Base-by-base conservation (phyloP, 1,284 basidiomycete species). In the Schizopora paradoxa region DNA sequence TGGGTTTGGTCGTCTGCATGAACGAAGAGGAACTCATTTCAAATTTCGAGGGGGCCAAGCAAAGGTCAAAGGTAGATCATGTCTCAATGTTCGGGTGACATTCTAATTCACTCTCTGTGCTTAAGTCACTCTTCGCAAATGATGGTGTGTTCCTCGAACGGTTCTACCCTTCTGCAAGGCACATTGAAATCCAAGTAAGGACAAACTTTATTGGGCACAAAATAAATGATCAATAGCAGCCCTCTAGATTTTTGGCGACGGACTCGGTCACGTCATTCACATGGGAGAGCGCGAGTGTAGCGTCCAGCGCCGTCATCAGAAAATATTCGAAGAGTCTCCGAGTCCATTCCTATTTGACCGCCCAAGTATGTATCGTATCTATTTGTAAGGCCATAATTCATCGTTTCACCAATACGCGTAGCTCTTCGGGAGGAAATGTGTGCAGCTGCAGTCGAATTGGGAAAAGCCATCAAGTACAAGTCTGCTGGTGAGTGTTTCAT, bases 241-340 rank as follows among this genome's bases (percentile, higher is more conserved):
- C 4, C 23, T 35, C 4, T 36, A 79, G 72, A 70, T 86, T 0
- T 83, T 86, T 52, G 84, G 82, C 11, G 74, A 86, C 57, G 81
- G 80, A 0, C 40, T 59, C 0, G 76, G 76, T 4, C 66, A 76
- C 43, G 76, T 74, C 2, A 66, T 84, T 10, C 79, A 83, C 57
- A 74, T 85, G 66, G 77, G 80, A 26, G 83, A 86, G 56, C 68
- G 85, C 7, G 85, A 88, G 58, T 84, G 82, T 54, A 80, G 76
- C 34, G 65, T 85, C 13, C 85, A 88, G 57, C 67, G 85, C 23
- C 64, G 84, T 21, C 77, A 86, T 55, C 85, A 88, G 61, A 88
- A 88, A 57, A 73, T 87, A 4, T 74, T 87, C 25, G 84, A 88
- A 56, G 85, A 86, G 56, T 70, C 74, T 1, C 76, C 76, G 0